Percentiles rank a stretch among this genome's conserved stretches.
Conservation (phyloP, 1,284 basidiomycete genomes). For the Heterobasidion irregulare region DNA sequence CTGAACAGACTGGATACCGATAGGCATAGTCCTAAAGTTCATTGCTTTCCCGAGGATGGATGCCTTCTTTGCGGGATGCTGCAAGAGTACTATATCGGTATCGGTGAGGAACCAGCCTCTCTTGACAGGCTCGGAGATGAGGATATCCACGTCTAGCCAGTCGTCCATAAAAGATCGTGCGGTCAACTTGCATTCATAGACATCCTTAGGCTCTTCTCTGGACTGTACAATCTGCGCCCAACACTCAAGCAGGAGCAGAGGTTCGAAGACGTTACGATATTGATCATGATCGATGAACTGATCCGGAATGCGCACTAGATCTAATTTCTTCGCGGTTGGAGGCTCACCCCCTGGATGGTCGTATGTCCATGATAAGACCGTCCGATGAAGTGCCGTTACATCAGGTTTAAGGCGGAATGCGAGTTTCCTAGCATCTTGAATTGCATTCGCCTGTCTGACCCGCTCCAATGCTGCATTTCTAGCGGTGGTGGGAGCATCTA, state of each 20-base stretch:
- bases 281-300: conserved; percentile 59
- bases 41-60: conserved; percentile 74
- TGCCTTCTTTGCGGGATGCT: conserved; percentile 40
- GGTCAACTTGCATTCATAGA: conserved; percentile 49
- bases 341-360: conserved; percentile 57
- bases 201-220: conserved; percentile 54
- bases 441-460: conserved; percentile 28
- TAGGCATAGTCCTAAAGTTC: conserved; percentile 46
- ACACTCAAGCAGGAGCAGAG: conserved; percentile 85
- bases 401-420: conserved; percentile 79
- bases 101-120: conserved; percentile 75
- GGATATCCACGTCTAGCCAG: conserved; percentile 68
- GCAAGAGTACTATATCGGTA: conserved; percentile 71
- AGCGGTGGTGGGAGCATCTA: conserved; percentile 45
- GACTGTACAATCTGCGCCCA: conserved; percentile 86
- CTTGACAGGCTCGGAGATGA: conserved; percentile 45
- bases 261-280: conserved; percentile 76
- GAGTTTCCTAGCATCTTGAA: conserved; percentile 55
- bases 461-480: conserved; percentile 39
- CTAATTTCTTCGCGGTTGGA: conserved; percentile 28
- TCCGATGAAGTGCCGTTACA: conserved; percentile 70
- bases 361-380: conserved; percentile 86
- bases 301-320: conserved; percentile 42
- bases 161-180: conserved; percentile 62
- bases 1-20: conserved; percentile 36